A percentile compares a stretch with the other conserved stretches of the same genome.
These are phyloP conservation scores for Pythium myriotylum DNA, from an alignment of 352 stramenopile genomes.

Conservation along the genomic window DNA sequence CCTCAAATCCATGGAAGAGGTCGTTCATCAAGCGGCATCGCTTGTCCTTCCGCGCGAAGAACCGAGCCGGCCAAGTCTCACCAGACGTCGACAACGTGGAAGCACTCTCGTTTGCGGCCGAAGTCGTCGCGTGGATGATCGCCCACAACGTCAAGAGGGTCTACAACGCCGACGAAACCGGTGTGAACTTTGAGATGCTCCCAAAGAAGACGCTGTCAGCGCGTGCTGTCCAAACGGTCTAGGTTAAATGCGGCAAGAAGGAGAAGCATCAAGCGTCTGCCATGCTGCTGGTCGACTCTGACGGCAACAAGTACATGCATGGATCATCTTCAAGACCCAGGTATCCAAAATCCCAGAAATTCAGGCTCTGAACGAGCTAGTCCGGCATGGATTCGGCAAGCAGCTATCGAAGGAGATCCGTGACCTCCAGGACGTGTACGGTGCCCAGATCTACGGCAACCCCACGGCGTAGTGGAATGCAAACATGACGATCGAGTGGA, in stretches of 20 bases:
- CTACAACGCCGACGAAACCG: constrained; percentile 18
- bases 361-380: constrained; percentile 17
- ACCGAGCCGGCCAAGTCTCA: neutral
- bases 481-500: constrained; percentile 22
- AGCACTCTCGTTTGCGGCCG: neutral
- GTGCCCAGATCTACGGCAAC: constrained; percentile 27
- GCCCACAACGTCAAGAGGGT: constrained; percentile 1
- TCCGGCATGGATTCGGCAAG: constrained; percentile 15
- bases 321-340: constrained; percentile 28
- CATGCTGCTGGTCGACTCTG: constrained; percentile 29
- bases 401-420: constrained; percentile 17
- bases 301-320: constrained; percentile 30
- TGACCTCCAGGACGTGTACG: constrained; percentile 5
- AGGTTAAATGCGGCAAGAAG: constrained; percentile 20
- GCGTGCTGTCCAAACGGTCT: constrained; percentile 3
- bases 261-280: constrained; percentile 34
- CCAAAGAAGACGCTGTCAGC: constrained; percentile 10
- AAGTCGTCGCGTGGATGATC: neutral
- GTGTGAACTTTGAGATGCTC: constrained; percentile 17
- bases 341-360: constrained; percentile 5
- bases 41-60: constrained; percentile 5
- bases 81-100: constrained; percentile 10
- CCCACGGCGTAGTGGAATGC: constrained; percentile 25
- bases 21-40: constrained; percentile 10
- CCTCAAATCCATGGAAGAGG: constrained; percentile 1